Evolutionary conservation across 2,329 filamentous ascomycete species (phyloP).

Genomic region (Aspergillus oerlinghausenensis): DNA sequence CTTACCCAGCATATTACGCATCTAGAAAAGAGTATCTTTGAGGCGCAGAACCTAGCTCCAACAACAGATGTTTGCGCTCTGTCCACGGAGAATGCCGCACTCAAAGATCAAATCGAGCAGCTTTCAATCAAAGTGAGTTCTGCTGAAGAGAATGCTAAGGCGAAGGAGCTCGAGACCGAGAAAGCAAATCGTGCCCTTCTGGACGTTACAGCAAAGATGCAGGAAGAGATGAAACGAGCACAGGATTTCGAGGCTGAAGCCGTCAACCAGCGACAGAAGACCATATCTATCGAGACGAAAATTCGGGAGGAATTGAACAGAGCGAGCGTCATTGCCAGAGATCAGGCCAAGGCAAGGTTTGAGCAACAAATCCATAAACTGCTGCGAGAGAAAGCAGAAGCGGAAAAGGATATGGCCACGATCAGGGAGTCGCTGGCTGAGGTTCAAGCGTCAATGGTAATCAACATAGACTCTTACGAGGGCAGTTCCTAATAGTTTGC

Average conservation of each 20-base stretch:
- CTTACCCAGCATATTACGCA: constrained; percentile 27
- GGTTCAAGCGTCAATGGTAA: constrained; percentile 23
- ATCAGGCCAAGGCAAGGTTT: constrained; percentile 24
- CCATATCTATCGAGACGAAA: constrained; percentile 18
- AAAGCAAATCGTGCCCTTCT: constrained; percentile 16
- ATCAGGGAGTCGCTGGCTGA: constrained; percentile 18
- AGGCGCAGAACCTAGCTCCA: constrained; percentile 12
- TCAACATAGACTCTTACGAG: too few species aligned
- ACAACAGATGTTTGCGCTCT: constrained; percentile 22
- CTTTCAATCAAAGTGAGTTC: constrained; percentile 13
- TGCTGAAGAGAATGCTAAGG: constrained; percentile 11
- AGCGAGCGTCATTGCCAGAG: constrained; percentile 25
- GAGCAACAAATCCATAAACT: constrained; percentile 26
- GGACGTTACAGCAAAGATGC: constrained; percentile 13
- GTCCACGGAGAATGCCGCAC: constrained; percentile 18
- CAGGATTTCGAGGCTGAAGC: constrained; percentile 20
- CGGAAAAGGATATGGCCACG: constrained; percentile 15
- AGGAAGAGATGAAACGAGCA: constrained; percentile 14
- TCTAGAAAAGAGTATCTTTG: constrained; percentile 15
- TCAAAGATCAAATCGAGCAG: constrained; percentile 24
- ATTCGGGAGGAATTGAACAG: constrained; percentile 28
- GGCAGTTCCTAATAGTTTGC: constrained; percentile 6
- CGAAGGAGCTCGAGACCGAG: constrained; percentile 17
- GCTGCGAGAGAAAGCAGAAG: constrained; percentile 20
- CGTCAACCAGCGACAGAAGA: constrained; percentile 15